Evolutionary conservation across 108 stramenopile species (phyloP).

Genomic region (Chaetoceros tenuissimus): DNA sequence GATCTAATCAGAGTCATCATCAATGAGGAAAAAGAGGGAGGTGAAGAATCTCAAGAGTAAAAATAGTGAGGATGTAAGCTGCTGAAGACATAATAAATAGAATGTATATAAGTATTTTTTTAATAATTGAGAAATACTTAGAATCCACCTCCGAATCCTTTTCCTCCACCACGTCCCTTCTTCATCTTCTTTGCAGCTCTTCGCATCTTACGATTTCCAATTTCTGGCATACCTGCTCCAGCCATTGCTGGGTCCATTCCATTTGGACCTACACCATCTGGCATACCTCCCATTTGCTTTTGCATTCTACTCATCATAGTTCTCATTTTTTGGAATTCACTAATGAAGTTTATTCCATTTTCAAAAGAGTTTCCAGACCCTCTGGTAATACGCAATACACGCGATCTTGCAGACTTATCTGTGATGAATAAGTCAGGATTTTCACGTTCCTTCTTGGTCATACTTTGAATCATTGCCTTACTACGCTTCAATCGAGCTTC

Average conservation of each 20-base stretch:
- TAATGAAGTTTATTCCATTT: slow-evolving; percentile 72
- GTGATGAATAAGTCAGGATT: slow-evolving; percentile 82
- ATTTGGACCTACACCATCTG: slow-evolving; percentile 18
- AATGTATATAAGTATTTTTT: background rate
- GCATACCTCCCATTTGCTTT: slow-evolving; percentile 55
- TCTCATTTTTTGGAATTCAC: slow-evolving; percentile 92
- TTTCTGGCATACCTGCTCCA: slow-evolving; percentile 11
- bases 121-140: background rate
- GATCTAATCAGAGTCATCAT: slow-evolving; percentile 73
- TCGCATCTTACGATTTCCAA: slow-evolving; percentile 69
- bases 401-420: slow-evolving; percentile 59
- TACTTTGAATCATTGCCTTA: slow-evolving; percentile 84
- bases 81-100: background rate
- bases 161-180: slow-evolving; percentile 69
- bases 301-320: slow-evolving; percentile 94
- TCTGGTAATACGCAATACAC: slow-evolving; percentile 75
- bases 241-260: slow-evolving; percentile 35
- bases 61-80: background rate
- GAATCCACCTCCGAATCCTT: slow-evolving; percentile 52
- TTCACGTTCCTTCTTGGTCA: slow-evolving; percentile 85
- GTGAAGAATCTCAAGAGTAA: background rate
- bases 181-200: slow-evolving; percentile 80
- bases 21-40: background rate
- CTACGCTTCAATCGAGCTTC: slow-evolving; percentile 71
- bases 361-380: slow-evolving; percentile 64